Percentiles rank a stretch among this genome's conserved stretches.
Evolutionary conservation across 116 monocot genomes (phyloP).

Genomic region (Dioscorea cayenensis): DNA sequence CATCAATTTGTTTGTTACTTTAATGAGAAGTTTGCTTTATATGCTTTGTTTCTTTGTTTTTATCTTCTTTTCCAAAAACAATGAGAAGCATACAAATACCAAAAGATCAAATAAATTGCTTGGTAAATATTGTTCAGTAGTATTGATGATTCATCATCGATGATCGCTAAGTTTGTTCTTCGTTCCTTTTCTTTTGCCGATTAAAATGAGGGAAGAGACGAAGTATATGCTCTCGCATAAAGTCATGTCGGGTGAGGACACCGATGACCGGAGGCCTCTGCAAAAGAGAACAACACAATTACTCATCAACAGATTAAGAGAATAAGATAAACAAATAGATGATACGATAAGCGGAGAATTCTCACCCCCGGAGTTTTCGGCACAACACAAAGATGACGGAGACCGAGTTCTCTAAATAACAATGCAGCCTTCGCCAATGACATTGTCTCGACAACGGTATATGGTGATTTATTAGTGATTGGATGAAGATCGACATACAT

Average conservation of each 20-base stretch:
- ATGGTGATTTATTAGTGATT: slow-evolving; percentile 67
- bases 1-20: too few species aligned
- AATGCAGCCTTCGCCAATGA: slow-evolving; percentile 73
- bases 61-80: too few species aligned
- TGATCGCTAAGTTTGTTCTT: background rate
- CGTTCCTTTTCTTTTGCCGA: slow-evolving; percentile 5
- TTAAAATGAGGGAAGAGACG: slow-evolving; percentile 48
- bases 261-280: slow-evolving; percentile 76
- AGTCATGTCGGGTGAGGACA: slow-evolving; percentile 70
- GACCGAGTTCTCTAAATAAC: slow-evolving; percentile 59
- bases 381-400: slow-evolving; percentile 72
- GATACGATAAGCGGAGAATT: background rate
- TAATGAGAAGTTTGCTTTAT: too few species aligned
- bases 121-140: too few species aligned
- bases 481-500: slow-evolving; percentile 85
- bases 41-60: too few species aligned
- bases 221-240: slow-evolving; percentile 61
- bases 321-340: background rate
- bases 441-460: slow-evolving; percentile 74
- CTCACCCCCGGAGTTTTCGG: slow-evolving; percentile 73
- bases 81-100: too few species aligned
- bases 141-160: too few species aligned
- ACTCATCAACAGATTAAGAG: too few species aligned
- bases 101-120: too few species aligned
- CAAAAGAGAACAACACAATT: background rate